Percentiles rank a stretch among this genome's conserved stretches.
These are phyloP conservation scores for Harringtonia lauricola DNA, from an alignment of 2,329 filamentous ascomycete species.

Conservation along the genomic window DNA sequence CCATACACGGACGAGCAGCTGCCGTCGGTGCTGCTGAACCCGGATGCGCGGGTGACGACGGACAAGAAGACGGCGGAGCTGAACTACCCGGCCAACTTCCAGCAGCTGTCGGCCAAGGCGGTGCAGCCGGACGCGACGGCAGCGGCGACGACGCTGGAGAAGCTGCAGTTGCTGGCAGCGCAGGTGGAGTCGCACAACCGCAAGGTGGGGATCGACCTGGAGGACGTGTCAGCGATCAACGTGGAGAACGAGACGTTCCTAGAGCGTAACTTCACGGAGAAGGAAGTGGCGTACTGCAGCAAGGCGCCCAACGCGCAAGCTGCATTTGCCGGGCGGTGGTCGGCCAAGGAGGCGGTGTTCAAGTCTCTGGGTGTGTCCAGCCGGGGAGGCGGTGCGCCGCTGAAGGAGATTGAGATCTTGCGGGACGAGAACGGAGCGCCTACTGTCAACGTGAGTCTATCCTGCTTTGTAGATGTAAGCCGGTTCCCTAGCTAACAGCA, in stretches of 20 bases:
- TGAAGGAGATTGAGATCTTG: constrained; percentile 91
- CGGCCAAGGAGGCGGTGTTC: constrained; percentile 96
- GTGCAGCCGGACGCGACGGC: constrained; percentile 24
- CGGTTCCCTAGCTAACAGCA: constrained; percentile 1
- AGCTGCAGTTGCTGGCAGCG: constrained; percentile 68
- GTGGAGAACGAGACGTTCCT: constrained; percentile 91
- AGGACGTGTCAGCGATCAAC: constrained; percentile 78
- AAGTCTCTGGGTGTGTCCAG: constrained; percentile 85
- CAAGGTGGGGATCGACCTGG: constrained; percentile 88
- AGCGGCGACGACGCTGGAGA: constrained; percentile 55
- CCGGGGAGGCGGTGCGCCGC: constrained; percentile 75
- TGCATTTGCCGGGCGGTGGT: constrained; percentile 92
- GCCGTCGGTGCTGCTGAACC: constrained; percentile 84
- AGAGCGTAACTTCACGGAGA: constrained; percentile 82
- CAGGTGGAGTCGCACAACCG: constrained; percentile 52
- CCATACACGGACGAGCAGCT: constrained; percentile 87
- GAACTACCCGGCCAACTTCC: constrained; percentile 58
- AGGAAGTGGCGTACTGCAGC: constrained; percentile 79
- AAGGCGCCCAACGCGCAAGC: constrained; percentile 58
- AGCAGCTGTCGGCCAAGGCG: constrained; percentile 46
- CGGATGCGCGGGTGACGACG: constrained; percentile 69
- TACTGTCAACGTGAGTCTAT: constrained; percentile 63
- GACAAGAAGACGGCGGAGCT: constrained; percentile 82
- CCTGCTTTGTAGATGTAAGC: background rate
- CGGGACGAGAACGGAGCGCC: constrained; percentile 75